Evolutionary conservation across 257 asterid genomes (phyloP), one percentile per base, ranked within the genome.

Genomic region (Voacanga thouarsii): DNA sequence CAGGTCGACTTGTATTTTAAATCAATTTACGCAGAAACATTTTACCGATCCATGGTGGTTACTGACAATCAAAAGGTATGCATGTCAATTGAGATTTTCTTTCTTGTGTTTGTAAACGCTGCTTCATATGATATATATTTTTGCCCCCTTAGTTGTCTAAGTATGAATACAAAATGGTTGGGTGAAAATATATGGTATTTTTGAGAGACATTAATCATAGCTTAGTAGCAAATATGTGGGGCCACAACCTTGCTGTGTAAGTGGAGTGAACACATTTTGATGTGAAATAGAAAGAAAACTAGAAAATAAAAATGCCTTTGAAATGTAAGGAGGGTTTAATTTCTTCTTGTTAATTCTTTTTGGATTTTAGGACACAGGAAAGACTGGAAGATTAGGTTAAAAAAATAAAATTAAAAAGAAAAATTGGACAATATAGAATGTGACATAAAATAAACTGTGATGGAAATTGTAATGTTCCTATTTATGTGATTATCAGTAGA

Each of bases 1-100:
- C 99, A 93, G 73, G 92, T 95, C 11, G 99, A 95, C 80, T 88
- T 96, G 1, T 93, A 86, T 77, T 95, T 95, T 56, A 83, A 67
- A 80, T 81, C 87, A 14, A 93, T 95, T 77, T 95, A 93, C 84
- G 97, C 98, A 0, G 99, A 95, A 15, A 83, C 96, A 7, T 95
- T 85, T 82, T 90, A 93, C 79, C 83, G 96, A 71, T 95, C 99
- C 67, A 82, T 95, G 87, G 84, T 93, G 50, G 92, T 89, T 80
- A 93, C 99, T 1, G 88, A 95, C 86, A 89, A 90, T 77, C 79
- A 57, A 74, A 44, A 89, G 96, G 99, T 89, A 84, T 26, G 4
- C 21, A 74, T 55, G 12, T 15, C 33, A 3, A 30, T 65, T 37
- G 26, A 2, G 18, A 49, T 51, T 65, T n/a, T 64, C 55, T 65